These are phyloP conservation scores for Auriculariales sp. DNA, from an alignment of 768 basidiomycete species.

Conservation along the genomic window DNA sequence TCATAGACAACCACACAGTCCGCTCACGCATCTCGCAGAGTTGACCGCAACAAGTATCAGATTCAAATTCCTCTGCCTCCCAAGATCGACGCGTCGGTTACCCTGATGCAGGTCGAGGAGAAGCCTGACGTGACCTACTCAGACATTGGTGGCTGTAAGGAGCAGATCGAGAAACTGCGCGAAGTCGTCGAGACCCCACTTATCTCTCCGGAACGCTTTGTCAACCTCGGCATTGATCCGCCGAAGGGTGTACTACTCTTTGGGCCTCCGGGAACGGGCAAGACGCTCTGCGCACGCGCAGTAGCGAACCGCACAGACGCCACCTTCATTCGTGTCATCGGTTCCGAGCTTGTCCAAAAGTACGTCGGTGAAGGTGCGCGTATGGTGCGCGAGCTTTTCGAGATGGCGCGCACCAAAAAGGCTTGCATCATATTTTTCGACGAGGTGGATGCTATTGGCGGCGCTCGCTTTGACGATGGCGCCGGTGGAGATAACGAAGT, in stretches of 20 bases:
- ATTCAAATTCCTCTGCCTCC: constrained; percentile 97
- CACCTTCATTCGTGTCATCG: constrained; percentile 98
- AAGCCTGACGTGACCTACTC: constrained; percentile 97
- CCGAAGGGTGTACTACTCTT: constrained; percentile 95
- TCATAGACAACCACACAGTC: not conserved
- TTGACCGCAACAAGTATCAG: constrained; percentile 93
- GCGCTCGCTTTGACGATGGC: constrained; percentile 95
- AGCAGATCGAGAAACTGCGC: constrained; percentile 96
- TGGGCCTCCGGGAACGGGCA: constrained; percentile 95
- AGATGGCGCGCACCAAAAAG: constrained; percentile 98
- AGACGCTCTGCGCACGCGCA: constrained; percentile 94
- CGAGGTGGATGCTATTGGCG: constrained; percentile 96
- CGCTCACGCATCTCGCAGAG: constrained; percentile 30
- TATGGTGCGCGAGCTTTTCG: constrained; percentile 97
- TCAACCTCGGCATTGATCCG: constrained; percentile 95
- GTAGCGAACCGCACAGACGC: constrained; percentile 98
- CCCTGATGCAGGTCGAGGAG: constrained; percentile 99
- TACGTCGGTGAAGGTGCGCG: constrained; percentile 98
- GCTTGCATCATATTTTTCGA: constrained; percentile 99
- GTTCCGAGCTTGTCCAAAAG: constrained; percentile 98
- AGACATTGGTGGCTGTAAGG: constrained; percentile 96
- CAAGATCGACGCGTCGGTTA: constrained; percentile 97
- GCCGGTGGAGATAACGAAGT: constrained; percentile 99
- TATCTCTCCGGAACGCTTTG: constrained; percentile 94
- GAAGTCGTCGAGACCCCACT: constrained; percentile 97